Base-by-base conservation (phyloP, 345 rosid genomes). In the Eucalyptus decipiens region DNA sequence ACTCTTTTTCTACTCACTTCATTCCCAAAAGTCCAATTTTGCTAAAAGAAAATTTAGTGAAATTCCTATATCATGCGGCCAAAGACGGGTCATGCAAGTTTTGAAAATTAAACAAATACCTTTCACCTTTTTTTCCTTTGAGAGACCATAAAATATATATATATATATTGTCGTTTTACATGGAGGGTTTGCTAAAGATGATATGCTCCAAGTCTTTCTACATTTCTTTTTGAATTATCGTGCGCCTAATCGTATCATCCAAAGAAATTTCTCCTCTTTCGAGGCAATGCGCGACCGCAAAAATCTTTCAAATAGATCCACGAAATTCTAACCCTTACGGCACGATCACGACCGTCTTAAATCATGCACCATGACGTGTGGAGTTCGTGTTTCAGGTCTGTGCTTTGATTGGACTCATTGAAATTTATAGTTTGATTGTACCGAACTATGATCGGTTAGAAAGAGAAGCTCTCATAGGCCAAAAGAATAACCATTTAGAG, bases 101-200 rank as follows among this genome's bases (percentile, higher is more conserved):
- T 24, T 15, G 65, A 5, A 58, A 58, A 58, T 58, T 58, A 26
- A 26, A 58, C 65, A 58, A 58, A 58, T 24, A 11, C 3, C 14
- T 26, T 26, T 58, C 7, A 26, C 30, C 14, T 58, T 58, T 26
- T 7, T 58, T 58, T 58, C 65, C 30, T 26, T 58, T 58, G 30
- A 58, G 11, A 10, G 13, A 58, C 30, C n/a, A 58, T 58, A 23
- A 58, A 5, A 58, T 58, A 56, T 21, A 2, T 3, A 4, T 4
- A 51, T 13, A 2, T 0, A 54, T 3, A 8, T 24, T 10, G 62
- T 58, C 13, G 30, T 23, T 58, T 24, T 0, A 9, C 30, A 4
- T 58, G 1, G 65, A 58, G 7, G 30, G n/a, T 58, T 58, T 0
- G n/a, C 65, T 1, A 24, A 4, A 58, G 7, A 58, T 24, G 12